These are phyloP conservation scores for Salvia rosmarinus DNA, from an alignment of 257 asterid species.

Conservation along the genomic window DNA sequence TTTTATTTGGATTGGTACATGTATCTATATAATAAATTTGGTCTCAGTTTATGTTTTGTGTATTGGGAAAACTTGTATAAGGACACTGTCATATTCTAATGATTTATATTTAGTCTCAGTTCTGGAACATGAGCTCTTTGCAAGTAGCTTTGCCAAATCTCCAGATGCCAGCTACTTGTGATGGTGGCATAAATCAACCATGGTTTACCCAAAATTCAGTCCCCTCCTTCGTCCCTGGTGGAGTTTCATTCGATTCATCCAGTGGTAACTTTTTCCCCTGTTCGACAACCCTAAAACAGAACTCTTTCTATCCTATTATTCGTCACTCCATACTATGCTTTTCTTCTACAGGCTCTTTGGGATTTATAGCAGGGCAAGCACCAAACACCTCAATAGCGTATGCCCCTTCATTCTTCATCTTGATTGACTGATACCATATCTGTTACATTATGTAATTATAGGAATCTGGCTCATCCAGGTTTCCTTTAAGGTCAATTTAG, in stretches of 20 bases:
- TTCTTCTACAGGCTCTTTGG: constrained; percentile 58
- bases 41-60: background rate
- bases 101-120: constrained; percentile 43
- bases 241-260: constrained; percentile 43
- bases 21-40: background rate
- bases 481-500: too few relatives aligned
- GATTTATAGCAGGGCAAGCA: constrained; percentile 61
- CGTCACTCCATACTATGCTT: constrained; percentile 22
- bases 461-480: background rate
- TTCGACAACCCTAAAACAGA: background rate
- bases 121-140: constrained; percentile 81
- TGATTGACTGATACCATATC: constrained; percentile 6
- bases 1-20: too few relatives aligned
- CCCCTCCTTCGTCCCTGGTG: constrained; percentile 50
- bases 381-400: constrained; percentile 58
- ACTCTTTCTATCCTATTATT: constrained; percentile 4
- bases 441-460: background rate
- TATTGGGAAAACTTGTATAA: background rate
- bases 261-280: constrained; percentile 32
- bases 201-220: constrained; percentile 65
- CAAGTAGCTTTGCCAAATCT: constrained; percentile 69
- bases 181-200: constrained; percentile 51
- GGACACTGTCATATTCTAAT: constrained; percentile 9
- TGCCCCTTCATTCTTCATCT: constrained; percentile 36
- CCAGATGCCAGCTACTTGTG: constrained; percentile 53